Base-by-base conservation (phyloP, 2,329 filamentous ascomycete genomes). In the Xylaria sp. region DNA sequence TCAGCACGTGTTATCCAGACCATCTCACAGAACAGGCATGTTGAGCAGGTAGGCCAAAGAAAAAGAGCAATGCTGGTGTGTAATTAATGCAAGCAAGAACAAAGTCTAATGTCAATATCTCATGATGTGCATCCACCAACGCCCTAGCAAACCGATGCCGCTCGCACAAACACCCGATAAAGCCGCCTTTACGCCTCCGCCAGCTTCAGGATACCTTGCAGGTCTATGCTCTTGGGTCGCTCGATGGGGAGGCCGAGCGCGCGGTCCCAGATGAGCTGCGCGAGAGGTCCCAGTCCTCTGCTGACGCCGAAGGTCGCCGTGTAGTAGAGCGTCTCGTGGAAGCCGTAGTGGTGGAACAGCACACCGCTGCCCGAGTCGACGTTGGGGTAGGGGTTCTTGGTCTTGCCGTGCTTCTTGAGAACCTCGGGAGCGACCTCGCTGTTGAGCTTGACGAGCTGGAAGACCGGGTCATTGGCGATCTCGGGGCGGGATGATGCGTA, bases 251-350 rank as follows among this genome's bases (percentile, higher is more conserved):
- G 79, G 49, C 94, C 94, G 59, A 99, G 76, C 16, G 92, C 92
- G 45, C 94, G 85, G 73, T 97, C 93, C 94, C 94, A 97, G 71
- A 99, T 89, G 61, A 99, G 81, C 75, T 99, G 94, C 40, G 92
- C 92, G 44, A 99, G 81, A 19, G 94, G 94, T 7, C 94, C 94
- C 16, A 99, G 79, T 48, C 86, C 86, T 63, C 86, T 77, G 56
- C 83, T 86, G 11, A 89, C 86, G 57, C 86, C 86, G 60, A 89
- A 89, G 0, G 86, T 88, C 54, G 84, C 86, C 3, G 86, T 88
- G 78, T 97, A 99, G 81, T 97, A 99, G 9, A 97, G 82, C 0
- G 93, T 96, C 79, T 97, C 91, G 72, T 90, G 89, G 86, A 99
- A 96, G 54, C 93, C 94, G 72, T 96, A 99, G 79, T 97, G 92